phyloP scores from a whole-genome alignment of 148 eudicot genomes.

The Suaeda aralocaspica region DNA sequence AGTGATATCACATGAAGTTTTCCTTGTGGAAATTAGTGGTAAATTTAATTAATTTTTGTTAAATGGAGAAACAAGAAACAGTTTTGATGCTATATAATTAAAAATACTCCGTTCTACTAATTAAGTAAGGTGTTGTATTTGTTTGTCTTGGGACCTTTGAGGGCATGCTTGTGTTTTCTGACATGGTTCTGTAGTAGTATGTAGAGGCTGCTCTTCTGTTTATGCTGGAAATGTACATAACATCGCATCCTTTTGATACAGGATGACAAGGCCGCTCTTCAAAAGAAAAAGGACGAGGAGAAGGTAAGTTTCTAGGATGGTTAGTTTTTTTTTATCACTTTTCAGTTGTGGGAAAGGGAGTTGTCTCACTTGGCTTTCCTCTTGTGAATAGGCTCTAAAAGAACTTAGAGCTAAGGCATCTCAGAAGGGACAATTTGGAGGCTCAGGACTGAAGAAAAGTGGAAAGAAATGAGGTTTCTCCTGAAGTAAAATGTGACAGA shows the following conservation, averaged over 20 bases:
- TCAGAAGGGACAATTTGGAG: conserved; percentile 80
- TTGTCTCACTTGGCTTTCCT: neutral
- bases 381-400: conserved; percentile 56
- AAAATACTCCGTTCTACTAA: too few relatives aligned
- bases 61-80: too few relatives aligned
- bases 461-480: conserved; percentile 67
- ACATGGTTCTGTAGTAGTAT: neutral
- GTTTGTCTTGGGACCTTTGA: neutral
- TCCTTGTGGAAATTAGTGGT: too few relatives aligned
- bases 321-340: neutral
- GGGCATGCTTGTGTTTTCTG: neutral
- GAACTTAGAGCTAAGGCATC: conserved; percentile 88
- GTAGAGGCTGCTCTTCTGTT: neutral
- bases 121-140: too few relatives aligned
- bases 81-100: too few relatives aligned
- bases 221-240: neutral
- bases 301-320: conserved; percentile 39
- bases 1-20: too few relatives aligned
- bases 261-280: conserved; percentile 71
- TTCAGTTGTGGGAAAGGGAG: neutral
- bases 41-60: too few relatives aligned
- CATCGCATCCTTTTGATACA: conserved; percentile 22
- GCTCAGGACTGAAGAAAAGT: conserved; percentile 93
- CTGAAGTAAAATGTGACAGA: neutral
- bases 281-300: conserved; percentile 95